A percentile compares a stretch with the other conserved stretches of the same genome.
Conservation (phyloP, 1,284 basidiomycete species). For the Mycena citricolor region DNA sequence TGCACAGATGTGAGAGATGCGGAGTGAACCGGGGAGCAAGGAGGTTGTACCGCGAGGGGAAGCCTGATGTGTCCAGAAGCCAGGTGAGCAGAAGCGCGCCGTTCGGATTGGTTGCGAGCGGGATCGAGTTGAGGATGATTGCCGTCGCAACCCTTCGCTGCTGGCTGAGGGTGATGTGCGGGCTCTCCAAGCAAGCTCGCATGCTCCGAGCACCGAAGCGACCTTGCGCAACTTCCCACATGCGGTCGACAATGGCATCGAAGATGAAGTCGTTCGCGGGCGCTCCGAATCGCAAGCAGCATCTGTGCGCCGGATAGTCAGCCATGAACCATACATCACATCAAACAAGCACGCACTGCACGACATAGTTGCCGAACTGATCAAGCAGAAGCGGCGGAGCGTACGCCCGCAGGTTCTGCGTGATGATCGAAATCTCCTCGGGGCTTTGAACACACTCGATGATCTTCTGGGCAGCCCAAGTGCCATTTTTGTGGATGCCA, state of each 20-base stretch:
- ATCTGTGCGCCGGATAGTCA: constrained; percentile 46
- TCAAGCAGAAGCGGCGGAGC: constrained; percentile 93
- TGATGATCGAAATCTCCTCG: constrained; percentile 85
- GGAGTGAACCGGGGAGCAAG: constrained; percentile 94
- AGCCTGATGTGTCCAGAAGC: constrained; percentile 91
- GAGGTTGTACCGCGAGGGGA: constrained; percentile 90
- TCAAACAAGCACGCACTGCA: constrained; percentile 63
- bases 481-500: constrained; percentile 99
- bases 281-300: constrained; percentile 87
- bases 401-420: constrained; percentile 86
- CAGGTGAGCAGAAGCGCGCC: constrained; percentile 94
- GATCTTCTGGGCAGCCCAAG: constrained; percentile 99
- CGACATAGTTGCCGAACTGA: constrained; percentile 98
- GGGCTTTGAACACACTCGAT: constrained; percentile 93
- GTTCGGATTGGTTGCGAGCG: constrained; percentile 96
- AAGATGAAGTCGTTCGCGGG: constrained; percentile 95
- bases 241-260: constrained; percentile 96
- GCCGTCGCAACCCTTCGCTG: constrained; percentile 94
- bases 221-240: constrained; percentile 97
- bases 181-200: constrained; percentile 93
- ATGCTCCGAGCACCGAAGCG: constrained; percentile 97
- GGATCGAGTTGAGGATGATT: constrained; percentile 95
- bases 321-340: constrained; percentile 1
- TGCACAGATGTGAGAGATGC: constrained; percentile 94
- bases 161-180: constrained; percentile 82